phyloP scores from a whole-genome alignment of 257 asterid species.

The Plantago elongata region DNA sequence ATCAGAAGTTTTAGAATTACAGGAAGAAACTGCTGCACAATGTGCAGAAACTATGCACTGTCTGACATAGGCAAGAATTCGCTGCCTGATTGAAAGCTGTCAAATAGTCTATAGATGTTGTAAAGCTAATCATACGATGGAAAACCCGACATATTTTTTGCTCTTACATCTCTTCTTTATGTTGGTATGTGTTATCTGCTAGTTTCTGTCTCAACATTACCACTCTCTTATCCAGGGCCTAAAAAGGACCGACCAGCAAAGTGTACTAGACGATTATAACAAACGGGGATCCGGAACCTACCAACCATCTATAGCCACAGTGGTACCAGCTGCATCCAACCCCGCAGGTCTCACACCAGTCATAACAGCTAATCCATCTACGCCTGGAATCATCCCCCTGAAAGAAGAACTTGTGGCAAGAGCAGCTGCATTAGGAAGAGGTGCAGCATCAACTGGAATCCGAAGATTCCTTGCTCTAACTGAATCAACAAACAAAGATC shows the following conservation, averaged over 20 bases:
- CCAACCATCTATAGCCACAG: conserved; percentile 48
- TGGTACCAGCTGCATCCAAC: conserved; percentile 35
- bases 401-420: conserved; percentile 91
- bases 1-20: no score
- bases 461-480: conserved; percentile 88
- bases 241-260: conserved; percentile 87
- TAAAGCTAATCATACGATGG: no score
- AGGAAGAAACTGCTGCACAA: no score
- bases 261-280: conserved; percentile 83
- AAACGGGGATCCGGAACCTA: conserved; percentile 76
- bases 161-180: background rate
- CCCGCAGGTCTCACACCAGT: conserved; percentile 36
- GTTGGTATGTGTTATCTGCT: background rate
- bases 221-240: conserved; percentile 55
- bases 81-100: no score
- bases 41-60: no score
- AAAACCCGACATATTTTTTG: background rate
- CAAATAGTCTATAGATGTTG: no score
- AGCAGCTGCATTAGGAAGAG: conserved; percentile 98
- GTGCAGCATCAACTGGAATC: conserved; percentile 92
- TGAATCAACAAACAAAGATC: conserved; percentile 82
- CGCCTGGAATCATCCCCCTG: conserved; percentile 58
- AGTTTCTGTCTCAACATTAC: background rate
- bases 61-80: no score
- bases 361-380: conserved; percentile 30